Percentiles rank a stretch among this genome's conserved stretches.
These are phyloP conservation scores for Cladobotryum protrusum DNA, from an alignment of 2,329 filamentous ascomycete species.

Conservation along the genomic window DNA sequence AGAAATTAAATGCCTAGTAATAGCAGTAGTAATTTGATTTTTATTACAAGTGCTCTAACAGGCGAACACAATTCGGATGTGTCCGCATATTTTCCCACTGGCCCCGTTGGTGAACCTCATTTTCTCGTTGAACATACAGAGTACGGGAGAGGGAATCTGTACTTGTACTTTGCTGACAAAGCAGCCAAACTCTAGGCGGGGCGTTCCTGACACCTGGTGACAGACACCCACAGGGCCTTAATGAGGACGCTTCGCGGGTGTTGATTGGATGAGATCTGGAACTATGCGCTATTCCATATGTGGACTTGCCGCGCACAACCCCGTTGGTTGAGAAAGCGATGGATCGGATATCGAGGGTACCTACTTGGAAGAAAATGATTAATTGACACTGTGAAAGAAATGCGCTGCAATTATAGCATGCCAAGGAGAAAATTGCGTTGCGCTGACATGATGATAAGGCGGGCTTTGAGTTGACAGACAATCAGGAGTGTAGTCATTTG, in stretches of 20 bases:
- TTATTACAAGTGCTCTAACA: no score
- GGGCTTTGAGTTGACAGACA: no score
- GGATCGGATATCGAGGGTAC: neutral
- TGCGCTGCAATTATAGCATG: neutral
- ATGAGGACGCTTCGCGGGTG: conserved; percentile 25
- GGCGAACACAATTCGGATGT: no score
- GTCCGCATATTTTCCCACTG: neutral
- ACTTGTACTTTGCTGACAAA: neutral
- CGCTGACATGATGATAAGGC: no score
- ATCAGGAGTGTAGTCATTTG: no score
- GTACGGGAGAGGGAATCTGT: no score
- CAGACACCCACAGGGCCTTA: conserved; percentile 19
- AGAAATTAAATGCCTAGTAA: no score
- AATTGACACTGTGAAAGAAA: neutral
- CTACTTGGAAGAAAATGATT: neutral
- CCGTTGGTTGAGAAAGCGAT: neutral
- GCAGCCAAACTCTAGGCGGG: conserved; percentile 20
- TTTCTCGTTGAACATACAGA: neutral
- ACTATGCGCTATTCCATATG: conserved; percentile 13
- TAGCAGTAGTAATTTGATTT: no score
- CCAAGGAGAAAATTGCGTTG: neutral
- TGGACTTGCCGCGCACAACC: neutral
- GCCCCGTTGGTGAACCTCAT: neutral
- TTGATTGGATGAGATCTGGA: conserved; percentile 15
- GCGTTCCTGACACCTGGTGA: conserved; percentile 29